These are phyloP conservation scores for Didymella sp. DNA, from an alignment of 2,329 filamentous ascomycete species.

Conservation along the genomic window DNA sequence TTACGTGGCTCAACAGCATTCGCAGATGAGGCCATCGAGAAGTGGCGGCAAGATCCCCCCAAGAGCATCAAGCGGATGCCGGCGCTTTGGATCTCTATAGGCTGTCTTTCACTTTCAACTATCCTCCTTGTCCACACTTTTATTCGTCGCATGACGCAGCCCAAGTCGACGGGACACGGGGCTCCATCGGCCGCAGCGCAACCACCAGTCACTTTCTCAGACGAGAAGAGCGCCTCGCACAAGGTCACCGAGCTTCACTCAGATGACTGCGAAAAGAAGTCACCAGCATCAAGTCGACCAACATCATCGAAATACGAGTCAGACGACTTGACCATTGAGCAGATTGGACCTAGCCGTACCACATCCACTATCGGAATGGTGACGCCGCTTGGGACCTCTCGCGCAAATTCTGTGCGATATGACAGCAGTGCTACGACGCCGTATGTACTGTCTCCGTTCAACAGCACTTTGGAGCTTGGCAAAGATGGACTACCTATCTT, in stretches of 20 bases:
- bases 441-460: conserved; percentile 24
- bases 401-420: conserved; percentile 30
- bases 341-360: conserved; percentile 23
- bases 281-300: conserved; percentile 7
- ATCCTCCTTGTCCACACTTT: conserved; percentile 43
- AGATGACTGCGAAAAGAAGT: background rate
- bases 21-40: conserved; percentile 26
- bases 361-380: conserved; percentile 30
- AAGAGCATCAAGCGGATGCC: conserved; percentile 38
- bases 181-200: background rate
- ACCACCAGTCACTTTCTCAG: background rate
- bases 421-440: conserved; percentile 37
- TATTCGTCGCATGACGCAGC: conserved; percentile 31
- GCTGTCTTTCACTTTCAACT: conserved; percentile 39
- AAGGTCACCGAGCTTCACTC: background rate
- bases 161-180: conserved; percentile 18
- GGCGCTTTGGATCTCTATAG: conserved; percentile 43
- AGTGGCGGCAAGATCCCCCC: conserved; percentile 41
- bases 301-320: conserved; percentile 24
- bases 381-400: conserved; percentile 29
- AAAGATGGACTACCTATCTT: conserved; percentile 14
- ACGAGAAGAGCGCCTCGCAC: background rate
- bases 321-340: conserved; percentile 38
- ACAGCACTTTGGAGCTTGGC: conserved; percentile 18
- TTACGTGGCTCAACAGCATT: conserved; percentile 46